phyloP scores from a whole-genome alignment of 352 stramenopile species.

The Phytopythium sindhum region DNA sequence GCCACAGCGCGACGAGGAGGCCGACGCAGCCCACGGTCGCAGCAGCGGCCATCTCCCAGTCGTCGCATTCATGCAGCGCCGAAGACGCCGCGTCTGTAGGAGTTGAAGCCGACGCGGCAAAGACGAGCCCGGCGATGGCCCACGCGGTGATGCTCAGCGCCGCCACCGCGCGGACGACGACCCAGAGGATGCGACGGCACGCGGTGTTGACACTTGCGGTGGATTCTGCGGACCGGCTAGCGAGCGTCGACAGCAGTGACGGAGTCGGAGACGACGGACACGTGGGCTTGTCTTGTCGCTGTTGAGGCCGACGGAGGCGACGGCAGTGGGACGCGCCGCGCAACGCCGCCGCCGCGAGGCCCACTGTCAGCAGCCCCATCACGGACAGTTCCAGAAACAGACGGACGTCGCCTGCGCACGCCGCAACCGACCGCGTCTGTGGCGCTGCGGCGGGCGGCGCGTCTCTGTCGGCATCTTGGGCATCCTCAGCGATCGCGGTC shows the following conservation, averaged over 20 bases:
- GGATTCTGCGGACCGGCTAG: background rate
- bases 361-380: slow-evolving; percentile 3
- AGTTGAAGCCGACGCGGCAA: slow-evolving; percentile 1
- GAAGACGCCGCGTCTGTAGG: background rate
- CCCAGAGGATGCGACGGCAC: background rate
- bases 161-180: background rate
- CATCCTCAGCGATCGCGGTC: background rate
- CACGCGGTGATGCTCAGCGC: background rate
- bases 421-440: slow-evolving; percentile 12
- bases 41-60: background rate
- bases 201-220: background rate
- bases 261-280: background rate
- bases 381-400: slow-evolving; percentile 10
- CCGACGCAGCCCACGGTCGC: background rate
- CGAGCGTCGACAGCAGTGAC: background rate
- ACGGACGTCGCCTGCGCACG: slow-evolving; percentile 5
- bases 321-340: slow-evolving; percentile 7
- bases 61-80: background rate
- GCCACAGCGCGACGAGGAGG: slow-evolving; percentile 3
- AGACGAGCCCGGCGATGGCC: slow-evolving; percentile 1
- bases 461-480: background rate
- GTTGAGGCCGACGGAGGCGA: background rate
- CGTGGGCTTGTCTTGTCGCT: slow-evolving; percentile 1
- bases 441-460: background rate
- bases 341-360: background rate